These are phyloP conservation scores for Davidsoniella australis DNA, from an alignment of 2,329 filamentous ascomycete genomes.

Conservation along the genomic window DNA sequence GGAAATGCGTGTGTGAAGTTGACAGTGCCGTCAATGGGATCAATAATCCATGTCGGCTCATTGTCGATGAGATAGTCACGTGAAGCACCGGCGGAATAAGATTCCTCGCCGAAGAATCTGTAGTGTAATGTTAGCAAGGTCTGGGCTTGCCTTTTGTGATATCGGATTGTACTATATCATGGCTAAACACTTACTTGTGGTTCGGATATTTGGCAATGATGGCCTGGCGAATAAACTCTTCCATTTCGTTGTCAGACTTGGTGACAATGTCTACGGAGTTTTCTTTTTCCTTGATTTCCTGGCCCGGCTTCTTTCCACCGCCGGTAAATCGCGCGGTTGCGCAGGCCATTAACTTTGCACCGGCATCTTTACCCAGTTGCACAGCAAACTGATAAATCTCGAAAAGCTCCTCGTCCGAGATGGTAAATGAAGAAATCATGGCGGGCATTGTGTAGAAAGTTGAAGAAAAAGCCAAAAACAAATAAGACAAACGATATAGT, in stretches of 20 bases:
- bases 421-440: not conserved
- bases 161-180: not conserved
- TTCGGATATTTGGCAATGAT: conserved; percentile 44
- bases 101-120: conserved; percentile 63
- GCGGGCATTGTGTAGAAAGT: not conserved
- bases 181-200: conserved; percentile 37
- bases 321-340: conserved; percentile 35
- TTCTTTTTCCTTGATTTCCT: conserved; percentile 41
- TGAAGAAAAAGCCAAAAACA: conserved; percentile 1
- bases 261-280: conserved; percentile 65
- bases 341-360: conserved; percentile 46
- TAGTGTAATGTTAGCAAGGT: not conserved
- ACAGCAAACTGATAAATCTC: conserved; percentile 46
- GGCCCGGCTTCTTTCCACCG: conserved; percentile 14
- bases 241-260: conserved; percentile 52
- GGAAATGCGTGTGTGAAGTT: conserved; percentile 69
- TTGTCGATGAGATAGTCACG: conserved; percentile 49
- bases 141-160: not conserved
- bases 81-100: conserved; percentile 50
- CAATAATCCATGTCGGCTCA: conserved; percentile 56
- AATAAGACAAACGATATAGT: not conserved
- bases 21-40: conserved; percentile 64
- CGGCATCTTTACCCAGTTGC: conserved; percentile 52
- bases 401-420: not conserved
- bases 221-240: not conserved